Evolutionary conservation across 192 early-diverging fungal genomes (phyloP).

Genomic region (Coemansia sp.): DNA sequence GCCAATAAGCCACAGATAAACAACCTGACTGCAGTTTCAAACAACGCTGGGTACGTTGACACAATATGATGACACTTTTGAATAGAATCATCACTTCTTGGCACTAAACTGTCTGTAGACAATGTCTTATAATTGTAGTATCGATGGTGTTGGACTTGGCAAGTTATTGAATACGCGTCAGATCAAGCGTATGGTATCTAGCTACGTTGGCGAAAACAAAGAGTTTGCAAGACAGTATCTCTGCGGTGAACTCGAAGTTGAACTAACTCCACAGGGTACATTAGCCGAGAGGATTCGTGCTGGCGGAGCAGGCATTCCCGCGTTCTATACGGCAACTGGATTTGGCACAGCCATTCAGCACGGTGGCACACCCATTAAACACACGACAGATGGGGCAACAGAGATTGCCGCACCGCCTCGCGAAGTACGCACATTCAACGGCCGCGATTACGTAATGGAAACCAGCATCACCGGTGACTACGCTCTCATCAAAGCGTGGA

Average conservation of each 20-base stretch:
- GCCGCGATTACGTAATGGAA: conserved; percentile 73
- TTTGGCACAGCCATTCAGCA: conserved; percentile 70
- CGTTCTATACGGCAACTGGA: conserved; percentile 72
- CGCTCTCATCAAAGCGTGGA: conserved; percentile 83
- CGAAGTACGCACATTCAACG: conserved; percentile 66
- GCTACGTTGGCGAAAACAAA: conserved; percentile 80
- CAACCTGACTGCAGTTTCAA: conserved; percentile 58
- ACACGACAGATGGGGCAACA: conserved; percentile 50
- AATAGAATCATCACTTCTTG: neutral
- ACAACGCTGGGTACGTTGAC: conserved; percentile 54
- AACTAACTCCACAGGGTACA: conserved; percentile 77
- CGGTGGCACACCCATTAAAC: conserved; percentile 77
- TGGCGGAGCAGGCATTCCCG: conserved; percentile 80
- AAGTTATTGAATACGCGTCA: conserved; percentile 66
- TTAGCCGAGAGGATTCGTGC: conserved; percentile 74
- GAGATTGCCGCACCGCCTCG: conserved; percentile 64
- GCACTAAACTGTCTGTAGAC: neutral
- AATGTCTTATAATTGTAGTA: neutral
- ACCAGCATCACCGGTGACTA: conserved; percentile 77
- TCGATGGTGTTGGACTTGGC: conserved; percentile 59
- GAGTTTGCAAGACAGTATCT: conserved; percentile 84
- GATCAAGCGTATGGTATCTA: conserved; percentile 80
- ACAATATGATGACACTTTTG: neutral
- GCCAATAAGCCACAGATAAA: conserved; percentile 25
- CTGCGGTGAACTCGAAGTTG: conserved; percentile 78